These are phyloP conservation scores for Sphaceloma murrayae DNA, from an alignment of 2,329 filamentous ascomycete species.

Conservation along the genomic window DNA sequence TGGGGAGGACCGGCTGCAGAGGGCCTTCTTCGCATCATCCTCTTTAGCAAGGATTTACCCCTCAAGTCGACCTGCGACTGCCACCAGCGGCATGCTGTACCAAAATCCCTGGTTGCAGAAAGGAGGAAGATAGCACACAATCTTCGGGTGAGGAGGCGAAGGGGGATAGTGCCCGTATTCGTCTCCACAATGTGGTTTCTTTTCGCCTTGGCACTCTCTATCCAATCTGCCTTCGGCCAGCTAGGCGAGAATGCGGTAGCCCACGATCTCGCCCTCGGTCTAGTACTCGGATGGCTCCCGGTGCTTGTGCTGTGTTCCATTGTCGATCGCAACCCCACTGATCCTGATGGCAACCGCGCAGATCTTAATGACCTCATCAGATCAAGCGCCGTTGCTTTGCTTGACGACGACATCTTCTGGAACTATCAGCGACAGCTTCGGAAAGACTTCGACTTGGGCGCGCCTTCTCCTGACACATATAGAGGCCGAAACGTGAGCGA, in stretches of 20 bases:
- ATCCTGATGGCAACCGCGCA: slow-evolving; percentile 32
- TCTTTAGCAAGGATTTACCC: no score
- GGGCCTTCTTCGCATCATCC: slow-evolving; percentile 32
- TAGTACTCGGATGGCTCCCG: slow-evolving; percentile 39
- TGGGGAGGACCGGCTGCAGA: no score
- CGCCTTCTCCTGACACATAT: no score
- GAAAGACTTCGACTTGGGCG: no score
- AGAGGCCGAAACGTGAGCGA: no score
- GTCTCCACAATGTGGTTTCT: slow-evolving; percentile 38
- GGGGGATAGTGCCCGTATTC: slow-evolving; percentile 35
- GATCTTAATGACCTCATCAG: slow-evolving; percentile 35
- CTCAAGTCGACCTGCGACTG: no score
- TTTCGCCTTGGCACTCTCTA: slow-evolving; percentile 31
- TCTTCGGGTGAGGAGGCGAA: slow-evolving; percentile 33
- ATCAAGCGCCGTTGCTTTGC: slow-evolving; percentile 28
- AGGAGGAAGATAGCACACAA: slow-evolving; percentile 35
- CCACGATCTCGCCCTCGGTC: slow-evolving; percentile 37
- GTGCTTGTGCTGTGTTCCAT: slow-evolving; percentile 37
- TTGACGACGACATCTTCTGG: slow-evolving; percentile 24
- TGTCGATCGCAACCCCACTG: slow-evolving; percentile 40
- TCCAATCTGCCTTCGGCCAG: slow-evolving; percentile 30
- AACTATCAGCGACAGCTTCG: no score
- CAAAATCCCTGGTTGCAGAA: no score
- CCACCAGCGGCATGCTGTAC: no score
- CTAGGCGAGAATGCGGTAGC: slow-evolving; percentile 35